These are phyloP conservation scores for Trichoderma gamsii DNA, from an alignment of 495 filamentous ascomycete genomes.

Conservation along the genomic window DNA sequence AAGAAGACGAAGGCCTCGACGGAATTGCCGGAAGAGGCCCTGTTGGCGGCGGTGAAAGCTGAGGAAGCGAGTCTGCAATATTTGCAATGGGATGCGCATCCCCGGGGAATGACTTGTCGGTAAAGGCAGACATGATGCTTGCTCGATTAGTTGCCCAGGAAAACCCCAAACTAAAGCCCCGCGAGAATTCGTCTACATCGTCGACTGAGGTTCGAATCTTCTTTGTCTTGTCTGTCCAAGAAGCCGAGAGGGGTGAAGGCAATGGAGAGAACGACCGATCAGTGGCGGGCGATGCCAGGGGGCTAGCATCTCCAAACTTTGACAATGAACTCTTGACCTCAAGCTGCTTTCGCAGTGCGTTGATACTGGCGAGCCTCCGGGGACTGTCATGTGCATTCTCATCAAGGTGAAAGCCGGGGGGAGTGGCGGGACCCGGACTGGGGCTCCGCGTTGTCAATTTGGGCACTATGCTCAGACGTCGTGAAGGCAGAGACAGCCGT, in stretches of 20 bases:
- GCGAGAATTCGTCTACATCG: neutral
- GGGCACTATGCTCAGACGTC: neutral
- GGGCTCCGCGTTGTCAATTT: slow-evolving; percentile 15
- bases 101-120: neutral
- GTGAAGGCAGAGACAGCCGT: neutral
- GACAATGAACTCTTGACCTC: neutral
- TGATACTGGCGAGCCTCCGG: neutral
- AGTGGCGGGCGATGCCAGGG: neutral
- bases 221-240: neutral
- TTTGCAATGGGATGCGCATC: neutral
- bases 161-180: neutral
- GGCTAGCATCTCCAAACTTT: neutral
- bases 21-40: slow-evolving; percentile 17
- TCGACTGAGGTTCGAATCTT: neutral
- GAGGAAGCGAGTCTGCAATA: neutral
- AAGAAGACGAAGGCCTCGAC: slow-evolving; percentile 16
- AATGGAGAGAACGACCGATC: slow-evolving; percentile 15
- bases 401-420: neutral
- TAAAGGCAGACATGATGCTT: slow-evolving; percentile 6
- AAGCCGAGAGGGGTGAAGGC: slow-evolving; percentile 16
- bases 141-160: slow-evolving; percentile 1
- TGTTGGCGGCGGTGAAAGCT: slow-evolving; percentile 13
- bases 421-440: neutral
- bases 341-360: neutral
- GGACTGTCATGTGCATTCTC: neutral